Evolutionary conservation across 2,329 filamentous ascomycete species (phyloP), one percentile per base, ranked within the genome.

Genomic region (Colletotrichum sp.): DNA sequence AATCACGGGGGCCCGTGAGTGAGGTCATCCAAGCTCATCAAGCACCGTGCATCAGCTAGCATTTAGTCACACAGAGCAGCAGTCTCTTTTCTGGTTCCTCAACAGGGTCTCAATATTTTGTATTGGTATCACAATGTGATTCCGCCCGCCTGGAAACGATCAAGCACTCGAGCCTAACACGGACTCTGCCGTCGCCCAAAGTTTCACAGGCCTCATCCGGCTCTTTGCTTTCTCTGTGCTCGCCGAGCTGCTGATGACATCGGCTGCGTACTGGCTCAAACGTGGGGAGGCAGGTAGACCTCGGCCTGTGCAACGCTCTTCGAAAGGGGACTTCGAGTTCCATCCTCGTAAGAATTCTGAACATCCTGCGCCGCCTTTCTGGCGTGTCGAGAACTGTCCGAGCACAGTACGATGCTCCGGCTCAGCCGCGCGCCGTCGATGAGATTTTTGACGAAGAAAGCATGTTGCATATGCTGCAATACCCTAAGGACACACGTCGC

Each of bases 191-290:
- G 48, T 43, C 21, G 58, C 64, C 69, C 64, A 68, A 65, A 52
- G 70, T 73, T 62, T 28, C 70, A 75, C 70, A 73, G 64, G 48
- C 73, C 56, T 64, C 55, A 38, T 13, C 26, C 28, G 18, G 62
- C 30, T 58, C 12, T 18, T 30, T 34, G 55, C 56, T 58, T 58
- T 32, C 36, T 56, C 43, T 48, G 26, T 43, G 24, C 52, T 60
- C 36, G 34, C 34, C 26, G 70, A 24, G n/a, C 67, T n/a, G 56
- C 18, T 52, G 32, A 43, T 65, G 62, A 67, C 62, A 55, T 26
- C 64, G 32, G 58, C 38, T 43, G n/a, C 26, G 52, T 34, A 34
- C 32, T 62, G 61, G 28, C 32, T 18, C 18, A 8, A 32, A 16
- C 24, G 64, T 21, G 68, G 38, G 36, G 52, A 67, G 48, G 15